phyloP scores from a whole-genome alignment of 305 asterid species.

The Rubia balearica region DNA sequence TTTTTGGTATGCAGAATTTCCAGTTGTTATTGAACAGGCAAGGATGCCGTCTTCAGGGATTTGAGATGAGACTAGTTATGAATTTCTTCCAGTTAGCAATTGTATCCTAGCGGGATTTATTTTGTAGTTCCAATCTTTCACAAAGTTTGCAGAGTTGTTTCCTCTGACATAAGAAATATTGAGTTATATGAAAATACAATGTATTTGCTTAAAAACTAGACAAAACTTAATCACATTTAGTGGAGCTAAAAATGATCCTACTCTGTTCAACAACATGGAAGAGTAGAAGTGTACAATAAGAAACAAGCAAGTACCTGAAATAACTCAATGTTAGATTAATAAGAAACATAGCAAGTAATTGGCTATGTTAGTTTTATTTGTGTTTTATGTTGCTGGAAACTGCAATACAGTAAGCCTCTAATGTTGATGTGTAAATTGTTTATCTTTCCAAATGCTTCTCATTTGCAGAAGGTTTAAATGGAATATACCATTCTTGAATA shows the following conservation, averaged over 20 bases:
- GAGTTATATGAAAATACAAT: background rate
- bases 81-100: constrained; percentile 86
- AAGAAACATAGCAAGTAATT: too few species aligned
- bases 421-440: too few species aligned
- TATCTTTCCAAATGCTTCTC: too few species aligned
- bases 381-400: too few species aligned
- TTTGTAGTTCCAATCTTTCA: constrained; percentile 67
- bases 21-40: constrained; percentile 83
- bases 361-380: too few species aligned
- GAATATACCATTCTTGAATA: too few species aligned
- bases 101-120: constrained; percentile 77
- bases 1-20: constrained; percentile 79
- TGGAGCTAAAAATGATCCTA: background rate
- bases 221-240: background rate
- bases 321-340: constrained; percentile 35
- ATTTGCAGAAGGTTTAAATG: too few species aligned
- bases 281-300: background rate
- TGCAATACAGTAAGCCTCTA: too few species aligned
- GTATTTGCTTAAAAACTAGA: background rate
- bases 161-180: constrained; percentile 52
- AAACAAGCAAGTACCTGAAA: constrained; percentile 46
- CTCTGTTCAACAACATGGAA: background rate
- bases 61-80: constrained; percentile 92
- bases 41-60: constrained; percentile 90
- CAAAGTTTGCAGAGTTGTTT: constrained; percentile 85